A percentile compares a stretch with the other conserved stretches of the same genome.
These are phyloP conservation scores for Aspergillus sp. DNA, from an alignment of 2,329 filamentous ascomycete species.

Conservation along the genomic window DNA sequence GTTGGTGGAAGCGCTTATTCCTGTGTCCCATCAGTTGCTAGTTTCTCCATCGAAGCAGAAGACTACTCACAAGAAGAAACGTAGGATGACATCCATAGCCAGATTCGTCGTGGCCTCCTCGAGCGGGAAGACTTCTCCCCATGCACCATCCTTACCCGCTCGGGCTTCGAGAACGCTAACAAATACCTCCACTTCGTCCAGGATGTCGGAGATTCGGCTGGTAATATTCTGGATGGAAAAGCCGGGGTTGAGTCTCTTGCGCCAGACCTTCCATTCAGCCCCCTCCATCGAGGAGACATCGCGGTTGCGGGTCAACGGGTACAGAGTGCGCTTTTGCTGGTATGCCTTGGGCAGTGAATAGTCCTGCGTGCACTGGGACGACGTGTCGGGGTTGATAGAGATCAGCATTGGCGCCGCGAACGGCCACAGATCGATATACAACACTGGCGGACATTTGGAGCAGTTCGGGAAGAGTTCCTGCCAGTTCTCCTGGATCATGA, in stretches of 20 bases:
- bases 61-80: neutral
- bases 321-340: neutral
- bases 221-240: neutral
- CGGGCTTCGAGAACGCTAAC: neutral
- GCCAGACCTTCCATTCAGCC: constrained; percentile 1
- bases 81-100: constrained; percentile 5
- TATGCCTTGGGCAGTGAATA: constrained; percentile 1
- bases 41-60: neutral
- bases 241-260: neutral
- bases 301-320: neutral
- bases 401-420: neutral
- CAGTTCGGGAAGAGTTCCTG: neutral
- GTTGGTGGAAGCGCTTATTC: neutral
- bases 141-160: neutral
- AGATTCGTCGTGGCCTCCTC: neutral
- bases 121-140: constrained; percentile 1
- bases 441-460: neutral
- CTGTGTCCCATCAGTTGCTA: neutral
- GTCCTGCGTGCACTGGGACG: constrained; percentile 1
- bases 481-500: constrained; percentile 1
- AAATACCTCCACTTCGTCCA: constrained; percentile 5
- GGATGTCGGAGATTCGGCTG: neutral
- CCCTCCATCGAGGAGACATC: constrained; percentile 4
- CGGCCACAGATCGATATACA: constrained; percentile 7
- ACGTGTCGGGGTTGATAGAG: neutral